These are phyloP conservation scores for Linderina pennispora DNA, from an alignment of 192 early-diverging fungal species.

Conservation along the genomic window DNA sequence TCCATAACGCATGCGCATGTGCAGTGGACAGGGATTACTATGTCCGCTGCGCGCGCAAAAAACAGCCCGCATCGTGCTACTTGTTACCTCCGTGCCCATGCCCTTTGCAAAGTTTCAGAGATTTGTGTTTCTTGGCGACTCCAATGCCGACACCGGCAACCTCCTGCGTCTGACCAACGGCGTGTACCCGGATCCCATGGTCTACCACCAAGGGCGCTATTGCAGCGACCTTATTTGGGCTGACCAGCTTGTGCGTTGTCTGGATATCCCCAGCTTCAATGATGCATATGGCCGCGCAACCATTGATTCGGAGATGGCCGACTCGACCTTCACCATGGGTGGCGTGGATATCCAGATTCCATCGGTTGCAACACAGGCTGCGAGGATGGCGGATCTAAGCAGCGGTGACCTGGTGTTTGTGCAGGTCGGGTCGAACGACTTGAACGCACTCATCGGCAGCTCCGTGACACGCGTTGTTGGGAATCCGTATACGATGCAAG, in stretches of 20 bases:
- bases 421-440: conserved; percentile 38
- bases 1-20: no score
- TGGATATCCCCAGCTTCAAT: conserved; percentile 6
- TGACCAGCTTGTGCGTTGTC: conserved; percentile 19
- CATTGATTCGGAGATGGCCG: conserved; percentile 30
- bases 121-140: conserved; percentile 40
- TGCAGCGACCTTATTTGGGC: conserved; percentile 33
- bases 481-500: conserved; percentile 10
- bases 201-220: conserved; percentile 39
- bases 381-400: conserved; percentile 7
- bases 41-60: no score
- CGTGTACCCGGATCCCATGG: conserved; percentile 15
- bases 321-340: conserved; percentile 29
- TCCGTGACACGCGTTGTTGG: conserved; percentile 11
- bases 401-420: conserved; percentile 33
- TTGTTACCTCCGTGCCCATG: no score
- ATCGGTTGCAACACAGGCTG: conserved; percentile 16
- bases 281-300: conserved; percentile 38
- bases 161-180: conserved; percentile 22
- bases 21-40: no score
- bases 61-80: no score
- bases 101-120: no score
- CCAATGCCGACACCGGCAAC: conserved; percentile 42
- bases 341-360: conserved; percentile 21
- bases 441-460: conserved; percentile 26